phyloP scores from a whole-genome alignment of 208 protist species.

The Balamuthia mandrillaris region DNA sequence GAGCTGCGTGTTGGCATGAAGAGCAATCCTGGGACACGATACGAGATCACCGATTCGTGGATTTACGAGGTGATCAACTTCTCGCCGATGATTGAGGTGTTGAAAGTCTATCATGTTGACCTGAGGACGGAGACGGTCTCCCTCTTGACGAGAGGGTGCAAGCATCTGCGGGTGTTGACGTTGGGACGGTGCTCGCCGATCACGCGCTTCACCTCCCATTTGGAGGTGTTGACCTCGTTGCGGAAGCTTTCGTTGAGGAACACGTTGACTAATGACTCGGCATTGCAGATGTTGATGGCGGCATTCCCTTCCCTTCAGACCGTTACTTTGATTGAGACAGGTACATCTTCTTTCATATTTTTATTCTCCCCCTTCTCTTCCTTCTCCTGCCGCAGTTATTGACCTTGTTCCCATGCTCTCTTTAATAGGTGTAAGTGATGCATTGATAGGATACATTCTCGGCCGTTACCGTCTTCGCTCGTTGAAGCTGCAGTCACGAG shows the following conservation, averaged over 20 bases:
- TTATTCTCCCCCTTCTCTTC: too few relatives aligned
- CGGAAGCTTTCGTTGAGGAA: neutral
- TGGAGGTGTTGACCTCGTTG: neutral
- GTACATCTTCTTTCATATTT: too few relatives aligned
- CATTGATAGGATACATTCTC: conserved; percentile 9
- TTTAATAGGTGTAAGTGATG: conserved; percentile 18
- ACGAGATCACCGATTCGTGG: conserved; percentile 28
- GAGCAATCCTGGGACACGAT: conserved; percentile 13
- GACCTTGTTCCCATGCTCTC: too few relatives aligned
- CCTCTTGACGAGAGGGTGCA: neutral
- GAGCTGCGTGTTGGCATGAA: conserved; percentile 20
- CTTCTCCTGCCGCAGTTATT: too few relatives aligned
- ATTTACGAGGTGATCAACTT: conserved; percentile 29
- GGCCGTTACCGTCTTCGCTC: conserved; percentile 4
- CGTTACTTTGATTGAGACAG: conserved; percentile 2
- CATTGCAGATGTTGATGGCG: conserved; percentile 9
- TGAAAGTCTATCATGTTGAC: conserved; percentile 22
- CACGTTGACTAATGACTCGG: neutral
- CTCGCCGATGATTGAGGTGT: neutral
- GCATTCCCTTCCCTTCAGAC: neutral
- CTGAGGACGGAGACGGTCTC: conserved; percentile 3
- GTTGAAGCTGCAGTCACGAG: conserved; percentile 2
- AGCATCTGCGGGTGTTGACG: neutral
- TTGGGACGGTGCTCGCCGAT: neutral
- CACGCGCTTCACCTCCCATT: neutral